phyloP scores from a whole-genome alignment of 2,329 filamentous ascomycete genomes.

The Trichoderma afroharzianum region DNA sequence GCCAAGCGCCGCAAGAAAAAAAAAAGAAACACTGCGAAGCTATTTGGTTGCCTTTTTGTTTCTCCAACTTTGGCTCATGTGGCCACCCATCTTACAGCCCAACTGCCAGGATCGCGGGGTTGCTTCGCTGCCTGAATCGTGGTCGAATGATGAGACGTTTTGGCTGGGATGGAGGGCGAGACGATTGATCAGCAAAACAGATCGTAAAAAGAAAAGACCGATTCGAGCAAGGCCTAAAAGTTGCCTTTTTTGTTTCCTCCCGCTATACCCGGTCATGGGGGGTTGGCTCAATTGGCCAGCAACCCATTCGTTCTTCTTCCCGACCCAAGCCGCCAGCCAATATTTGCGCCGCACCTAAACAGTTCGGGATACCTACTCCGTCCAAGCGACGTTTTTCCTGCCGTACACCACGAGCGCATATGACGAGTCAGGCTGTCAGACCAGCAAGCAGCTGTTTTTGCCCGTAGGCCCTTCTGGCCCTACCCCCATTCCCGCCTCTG shows the following conservation, averaged over 20 bases:
- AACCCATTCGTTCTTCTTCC: neutral
- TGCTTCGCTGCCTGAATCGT: slow-evolving; percentile 4
- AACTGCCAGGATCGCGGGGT: neutral
- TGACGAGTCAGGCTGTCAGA: slow-evolving; percentile 7
- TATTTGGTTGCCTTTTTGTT: neutral
- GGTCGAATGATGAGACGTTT: neutral
- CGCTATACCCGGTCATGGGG: neutral
- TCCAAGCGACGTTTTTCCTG: slow-evolving; percentile 9
- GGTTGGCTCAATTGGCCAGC: neutral
- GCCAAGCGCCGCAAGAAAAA: slow-evolving; percentile 1
- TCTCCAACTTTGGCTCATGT: neutral
- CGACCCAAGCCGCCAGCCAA: slow-evolving; percentile 11
- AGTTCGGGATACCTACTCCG: slow-evolving; percentile 15
- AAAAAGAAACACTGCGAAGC: neutral
- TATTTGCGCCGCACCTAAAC: slow-evolving; percentile 9
- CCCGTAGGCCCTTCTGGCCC: neutral
- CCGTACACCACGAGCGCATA: neutral
- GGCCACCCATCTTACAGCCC: neutral
- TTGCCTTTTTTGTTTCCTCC: neutral
- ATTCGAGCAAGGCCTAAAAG: neutral
- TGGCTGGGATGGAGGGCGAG: neutral
- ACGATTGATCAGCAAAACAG: slow-evolving; percentile 1
- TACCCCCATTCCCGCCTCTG: neutral
- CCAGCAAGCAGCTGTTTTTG: neutral
- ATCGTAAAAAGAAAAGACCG: neutral